phyloP scores from a whole-genome alignment of 2,329 filamentous ascomycete genomes.

The Claviceps cyperi region DNA sequence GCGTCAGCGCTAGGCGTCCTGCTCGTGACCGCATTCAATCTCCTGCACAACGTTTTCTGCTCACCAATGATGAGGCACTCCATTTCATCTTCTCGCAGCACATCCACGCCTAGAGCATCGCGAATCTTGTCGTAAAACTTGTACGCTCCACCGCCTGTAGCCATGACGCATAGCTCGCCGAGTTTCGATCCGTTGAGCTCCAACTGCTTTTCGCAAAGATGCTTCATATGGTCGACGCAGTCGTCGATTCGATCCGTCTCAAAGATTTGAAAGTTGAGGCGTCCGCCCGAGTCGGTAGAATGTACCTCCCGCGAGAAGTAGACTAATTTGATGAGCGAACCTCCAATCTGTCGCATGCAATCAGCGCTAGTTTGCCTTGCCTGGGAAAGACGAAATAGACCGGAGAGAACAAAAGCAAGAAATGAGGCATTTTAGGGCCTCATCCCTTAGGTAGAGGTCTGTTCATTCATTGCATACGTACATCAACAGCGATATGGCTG shows the following conservation, averaged over 20 bases:
- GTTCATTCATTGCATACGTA: slow-evolving; percentile 31
- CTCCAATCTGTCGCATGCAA: slow-evolving; percentile 57
- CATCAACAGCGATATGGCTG: slow-evolving; percentile 93
- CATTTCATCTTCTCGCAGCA: slow-evolving; percentile 94
- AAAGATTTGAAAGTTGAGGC: slow-evolving; percentile 89
- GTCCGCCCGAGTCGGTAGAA: slow-evolving; percentile 66
- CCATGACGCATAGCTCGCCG: slow-evolving; percentile 76
- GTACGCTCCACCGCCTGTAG: slow-evolving; percentile 88
- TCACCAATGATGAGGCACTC: slow-evolving; percentile 88
- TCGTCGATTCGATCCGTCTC: slow-evolving; percentile 91
- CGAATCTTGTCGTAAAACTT: slow-evolving; percentile 92
- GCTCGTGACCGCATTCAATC: no score
- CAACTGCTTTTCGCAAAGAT: slow-evolving; percentile 70
- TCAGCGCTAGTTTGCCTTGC: not conserved
- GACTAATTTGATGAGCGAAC: slow-evolving; percentile 88
- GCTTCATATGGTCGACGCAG: slow-evolving; percentile 81
- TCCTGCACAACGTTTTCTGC: slow-evolving; percentile 7
- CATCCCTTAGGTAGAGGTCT: no score
- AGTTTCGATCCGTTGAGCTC: slow-evolving; percentile 57
- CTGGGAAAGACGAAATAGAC: not conserved
- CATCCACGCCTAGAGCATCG: slow-evolving; percentile 70
- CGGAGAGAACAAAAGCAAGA: not conserved
- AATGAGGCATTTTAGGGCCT: not conserved
- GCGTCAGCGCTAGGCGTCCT: not conserved
- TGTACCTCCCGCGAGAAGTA: slow-evolving; percentile 87